phyloP scores from a whole-genome alignment of 805 yeast genomes.

The Scheffersomyces amazonensis region DNA sequence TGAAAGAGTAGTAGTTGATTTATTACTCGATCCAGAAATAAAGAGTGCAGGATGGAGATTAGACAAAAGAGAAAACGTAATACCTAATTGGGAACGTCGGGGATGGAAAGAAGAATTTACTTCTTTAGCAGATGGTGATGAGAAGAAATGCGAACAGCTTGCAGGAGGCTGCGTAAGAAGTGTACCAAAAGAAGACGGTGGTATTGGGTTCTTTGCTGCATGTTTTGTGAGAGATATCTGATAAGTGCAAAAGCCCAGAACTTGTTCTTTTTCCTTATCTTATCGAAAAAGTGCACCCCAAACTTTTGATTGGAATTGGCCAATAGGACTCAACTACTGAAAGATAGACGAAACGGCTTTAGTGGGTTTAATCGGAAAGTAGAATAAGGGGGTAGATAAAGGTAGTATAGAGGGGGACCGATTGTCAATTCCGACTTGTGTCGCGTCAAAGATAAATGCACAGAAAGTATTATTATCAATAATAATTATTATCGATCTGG shows the following conservation, averaged over 20 bases:
- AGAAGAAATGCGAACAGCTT: slow-evolving; percentile 33
- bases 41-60: slow-evolving; percentile 73
- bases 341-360: background rate
- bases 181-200: slow-evolving; percentile 86
- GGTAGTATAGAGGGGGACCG: too few species aligned
- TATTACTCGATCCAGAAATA: slow-evolving; percentile 66
- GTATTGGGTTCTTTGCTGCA: slow-evolving; percentile 98
- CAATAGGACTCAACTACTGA: background rate
- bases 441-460: too few species aligned
- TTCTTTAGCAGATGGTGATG: slow-evolving; percentile 48
- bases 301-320: background rate
- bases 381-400: too few species aligned
- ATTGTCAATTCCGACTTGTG: too few species aligned
- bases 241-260: background rate
- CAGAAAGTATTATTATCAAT: too few species aligned
- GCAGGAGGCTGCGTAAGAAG: slow-evolving; percentile 90
- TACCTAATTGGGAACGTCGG: slow-evolving; percentile 85
- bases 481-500: too few species aligned
- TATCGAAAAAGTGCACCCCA: too few species aligned
- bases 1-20: slow-evolving; percentile 83
- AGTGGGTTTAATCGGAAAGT: too few species aligned
- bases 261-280: background rate
- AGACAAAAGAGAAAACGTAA: slow-evolving; percentile 53
- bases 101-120: slow-evolving; percentile 72
- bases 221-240: slow-evolving; percentile 65